Evolutionary conservation across 108 stramenopile species (phyloP).

Genomic region (Epithemia pelagica): DNA sequence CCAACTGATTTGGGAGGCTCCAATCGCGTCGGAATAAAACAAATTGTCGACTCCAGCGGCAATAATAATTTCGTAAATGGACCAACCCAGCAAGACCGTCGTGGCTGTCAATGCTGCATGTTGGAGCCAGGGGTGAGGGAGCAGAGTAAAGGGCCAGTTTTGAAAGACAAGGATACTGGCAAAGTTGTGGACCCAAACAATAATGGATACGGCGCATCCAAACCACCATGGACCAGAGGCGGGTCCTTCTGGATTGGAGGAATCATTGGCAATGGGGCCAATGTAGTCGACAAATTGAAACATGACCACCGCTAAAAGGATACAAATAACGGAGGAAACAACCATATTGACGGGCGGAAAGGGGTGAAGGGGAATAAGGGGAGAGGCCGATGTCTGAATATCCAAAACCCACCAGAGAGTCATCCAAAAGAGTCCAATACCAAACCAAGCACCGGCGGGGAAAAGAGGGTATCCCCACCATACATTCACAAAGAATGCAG

Average conservation of each 20-base stretch:
- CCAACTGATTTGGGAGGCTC: not conserved
- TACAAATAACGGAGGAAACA: not conserved
- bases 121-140: not conserved
- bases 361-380: not conserved
- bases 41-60: not conserved
- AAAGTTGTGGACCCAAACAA: constrained; percentile 8
- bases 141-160: not conserved
- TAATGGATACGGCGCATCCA: not conserved
- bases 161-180: constrained; percentile 3
- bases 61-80: constrained; percentile 5
- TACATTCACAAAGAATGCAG: constrained; percentile 4
- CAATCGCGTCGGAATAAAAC: not conserved
- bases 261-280: not conserved
- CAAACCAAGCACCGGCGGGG: constrained; percentile 3
- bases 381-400: not conserved
- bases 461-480: constrained; percentile 3
- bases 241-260: constrained; percentile 1
- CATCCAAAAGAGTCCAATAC: constrained; percentile 3
- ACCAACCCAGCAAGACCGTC: not conserved
- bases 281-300: constrained; percentile 1
- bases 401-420: constrained; percentile 3
- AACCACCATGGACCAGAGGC: not conserved
- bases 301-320: not conserved
- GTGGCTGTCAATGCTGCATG: not conserved
- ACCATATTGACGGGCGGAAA: constrained; percentile 3